A percentile compares a stretch with the other conserved stretches of the same genome.
Evolutionary conservation across 2,329 filamentous ascomycete species (phyloP).

Genomic region (Clarireedia hainanense): DNA sequence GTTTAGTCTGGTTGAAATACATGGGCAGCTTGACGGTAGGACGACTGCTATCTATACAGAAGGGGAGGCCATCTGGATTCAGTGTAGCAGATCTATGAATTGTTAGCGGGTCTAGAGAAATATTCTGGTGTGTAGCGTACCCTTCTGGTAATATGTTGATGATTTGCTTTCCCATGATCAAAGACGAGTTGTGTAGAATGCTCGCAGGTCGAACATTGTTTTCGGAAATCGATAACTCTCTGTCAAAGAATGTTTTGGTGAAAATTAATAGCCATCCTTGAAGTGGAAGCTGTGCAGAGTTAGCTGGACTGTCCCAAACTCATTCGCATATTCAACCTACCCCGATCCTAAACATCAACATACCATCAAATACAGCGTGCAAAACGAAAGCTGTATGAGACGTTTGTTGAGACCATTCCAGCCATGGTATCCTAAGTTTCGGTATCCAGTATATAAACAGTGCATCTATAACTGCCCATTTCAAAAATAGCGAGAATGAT

Average conservation of each 20-base stretch:
- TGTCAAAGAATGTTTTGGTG: slow-evolving; percentile 79
- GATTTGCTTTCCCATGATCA: slow-evolving; percentile 94
- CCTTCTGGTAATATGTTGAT: slow-evolving; percentile 97
- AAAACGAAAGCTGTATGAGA: slow-evolving; percentile 60
- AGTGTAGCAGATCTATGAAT: slow-evolving; percentile 64
- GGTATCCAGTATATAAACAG: slow-evolving; percentile 82
- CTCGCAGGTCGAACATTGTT: slow-evolving; percentile 79
- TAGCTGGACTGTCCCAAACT: slow-evolving; percentile 9
- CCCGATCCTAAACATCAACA: slow-evolving; percentile 89
- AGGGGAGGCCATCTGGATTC: slow-evolving; percentile 73
- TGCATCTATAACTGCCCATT: slow-evolving; percentile 86
- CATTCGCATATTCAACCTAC: slow-evolving; percentile 37
- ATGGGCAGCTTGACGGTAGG: slow-evolving; percentile 66
- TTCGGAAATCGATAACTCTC: slow-evolving; percentile 89
- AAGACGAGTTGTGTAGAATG: slow-evolving; percentile 83
- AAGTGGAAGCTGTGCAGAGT: slow-evolving; percentile 53
- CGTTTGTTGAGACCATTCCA: slow-evolving; percentile 70
- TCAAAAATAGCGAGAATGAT: slow-evolving; percentile 85
- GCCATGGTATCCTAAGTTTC: slow-evolving; percentile 86
- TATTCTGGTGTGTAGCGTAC: slow-evolving; percentile 32
- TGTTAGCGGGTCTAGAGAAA: slow-evolving; percentile 4
- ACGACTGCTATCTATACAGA: slow-evolving; percentile 65
- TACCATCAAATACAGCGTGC: slow-evolving; percentile 68
- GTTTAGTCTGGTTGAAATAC: slow-evolving; percentile 87
- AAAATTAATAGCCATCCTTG: slow-evolving; percentile 65